Evolutionary conservation across 176 grass and related monocot species (phyloP).

Genomic region (Cenchrus purpureus): DNA sequence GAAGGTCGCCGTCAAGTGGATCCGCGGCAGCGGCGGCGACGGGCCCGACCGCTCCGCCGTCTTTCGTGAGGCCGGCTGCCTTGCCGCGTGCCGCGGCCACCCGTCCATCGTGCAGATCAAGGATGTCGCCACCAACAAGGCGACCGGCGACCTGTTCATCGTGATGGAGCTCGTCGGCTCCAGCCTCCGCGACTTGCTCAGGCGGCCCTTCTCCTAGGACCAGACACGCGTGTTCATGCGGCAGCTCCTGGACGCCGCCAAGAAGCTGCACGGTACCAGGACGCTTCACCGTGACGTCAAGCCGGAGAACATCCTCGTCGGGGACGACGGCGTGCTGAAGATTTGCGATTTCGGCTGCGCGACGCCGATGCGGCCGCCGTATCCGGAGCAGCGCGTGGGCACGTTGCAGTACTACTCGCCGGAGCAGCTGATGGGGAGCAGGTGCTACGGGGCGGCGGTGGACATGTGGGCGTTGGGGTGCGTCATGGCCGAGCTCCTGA

Average conservation of each 20-base stretch:
- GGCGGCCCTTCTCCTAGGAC: not conserved
- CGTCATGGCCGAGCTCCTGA: not conserved
- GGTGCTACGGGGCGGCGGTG: too few relatives aligned
- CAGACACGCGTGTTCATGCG: not conserved
- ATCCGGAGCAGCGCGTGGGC: too few relatives aligned
- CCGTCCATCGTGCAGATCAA: not conserved
- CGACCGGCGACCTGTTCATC: not conserved
- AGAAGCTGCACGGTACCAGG: not conserved
- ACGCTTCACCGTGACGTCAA: slow-evolving; percentile 62
- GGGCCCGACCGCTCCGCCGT: not conserved
- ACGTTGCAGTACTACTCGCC: too few relatives aligned
- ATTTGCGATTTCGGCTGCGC: not conserved
- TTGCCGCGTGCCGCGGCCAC: slow-evolving; percentile 2
- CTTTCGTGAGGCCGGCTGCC: not conserved
- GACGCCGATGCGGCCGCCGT: too few relatives aligned
- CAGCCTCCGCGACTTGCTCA: not conserved
- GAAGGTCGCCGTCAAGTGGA: not conserved
- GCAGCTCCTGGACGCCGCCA: not conserved
- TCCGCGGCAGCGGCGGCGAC: not conserved
- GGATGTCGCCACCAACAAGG: not conserved
- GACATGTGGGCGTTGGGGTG: not conserved
- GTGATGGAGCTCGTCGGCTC: not conserved
- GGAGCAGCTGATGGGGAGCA: too few relatives aligned
- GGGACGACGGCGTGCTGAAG: slow-evolving; percentile 6
- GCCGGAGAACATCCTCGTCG: slow-evolving; percentile 59